phyloP scores from a whole-genome alignment of 2,329 filamentous ascomycete genomes.

The Madurella fahalii region DNA sequence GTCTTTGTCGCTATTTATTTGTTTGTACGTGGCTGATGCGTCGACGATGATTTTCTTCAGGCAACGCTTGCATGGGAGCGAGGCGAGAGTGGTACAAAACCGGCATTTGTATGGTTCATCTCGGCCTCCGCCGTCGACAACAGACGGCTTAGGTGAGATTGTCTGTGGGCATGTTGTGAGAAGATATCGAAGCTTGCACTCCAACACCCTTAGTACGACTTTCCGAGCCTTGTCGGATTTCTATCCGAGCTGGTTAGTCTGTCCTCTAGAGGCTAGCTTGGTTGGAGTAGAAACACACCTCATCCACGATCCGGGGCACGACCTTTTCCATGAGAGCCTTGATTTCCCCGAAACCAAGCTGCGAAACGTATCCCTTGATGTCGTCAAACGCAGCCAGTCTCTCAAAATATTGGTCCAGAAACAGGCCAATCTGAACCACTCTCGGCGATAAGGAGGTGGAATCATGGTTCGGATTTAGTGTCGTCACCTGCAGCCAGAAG shows the following conservation, averaged over 20 bases:
- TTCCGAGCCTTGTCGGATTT: slow-evolving; percentile 17
- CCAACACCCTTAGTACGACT: slow-evolving; percentile 32
- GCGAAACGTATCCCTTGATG: slow-evolving; percentile 41
- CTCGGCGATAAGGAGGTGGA: slow-evolving; percentile 22
- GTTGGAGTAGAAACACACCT: slow-evolving; percentile 26
- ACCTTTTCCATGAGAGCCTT: slow-evolving; percentile 38
- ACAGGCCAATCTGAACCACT: slow-evolving; percentile 32
- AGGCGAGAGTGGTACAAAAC: slow-evolving; percentile 22
- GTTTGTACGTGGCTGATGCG: slow-evolving; percentile 23
- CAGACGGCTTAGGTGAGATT: slow-evolving; percentile 24
- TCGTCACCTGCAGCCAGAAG: slow-evolving; percentile 27
- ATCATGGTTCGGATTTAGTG: slow-evolving; percentile 15
- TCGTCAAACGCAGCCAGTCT: slow-evolving; percentile 41
- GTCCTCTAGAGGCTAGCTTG: background rate
- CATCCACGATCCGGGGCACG: slow-evolving; percentile 31
- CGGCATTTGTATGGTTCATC: slow-evolving; percentile 21
- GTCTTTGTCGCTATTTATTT: slow-evolving; percentile 23
- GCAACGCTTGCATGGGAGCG: slow-evolving; percentile 21
- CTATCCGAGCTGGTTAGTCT: slow-evolving; percentile 12
- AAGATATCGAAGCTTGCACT: slow-evolving; percentile 43
- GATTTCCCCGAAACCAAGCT: slow-evolving; percentile 39
- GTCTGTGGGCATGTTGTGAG: slow-evolving; percentile 38
- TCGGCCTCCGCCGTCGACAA: slow-evolving; percentile 22
- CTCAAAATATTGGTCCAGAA: slow-evolving; percentile 33
- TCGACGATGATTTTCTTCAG: slow-evolving; percentile 22